Evolutionary conservation across 164 flowering plant species (phyloP).

Genomic region (Platanus orientalis): DNA sequence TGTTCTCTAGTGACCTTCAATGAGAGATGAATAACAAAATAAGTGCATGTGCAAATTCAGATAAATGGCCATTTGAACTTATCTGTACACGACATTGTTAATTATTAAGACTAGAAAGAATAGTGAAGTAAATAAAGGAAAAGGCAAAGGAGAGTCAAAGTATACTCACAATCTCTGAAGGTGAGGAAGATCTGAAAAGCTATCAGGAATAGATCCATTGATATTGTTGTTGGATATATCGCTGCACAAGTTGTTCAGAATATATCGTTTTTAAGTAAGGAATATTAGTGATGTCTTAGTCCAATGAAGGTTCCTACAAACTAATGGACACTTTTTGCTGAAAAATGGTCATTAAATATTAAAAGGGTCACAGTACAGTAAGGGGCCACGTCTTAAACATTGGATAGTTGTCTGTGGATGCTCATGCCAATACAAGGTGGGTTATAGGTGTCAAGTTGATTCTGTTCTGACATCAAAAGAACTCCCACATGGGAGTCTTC

Average conservation of each 20-base stretch:
- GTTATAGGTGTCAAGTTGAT: too few species aligned
- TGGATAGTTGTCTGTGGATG: too few species aligned
- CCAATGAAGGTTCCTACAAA: background rate
- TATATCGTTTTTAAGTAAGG: background rate
- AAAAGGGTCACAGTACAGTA: background rate
- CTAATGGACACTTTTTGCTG: too few species aligned
- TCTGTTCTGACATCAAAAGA: too few species aligned
- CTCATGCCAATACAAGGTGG: too few species aligned
- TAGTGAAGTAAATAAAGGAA: constrained; percentile 1
- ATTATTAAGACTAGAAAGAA: background rate
- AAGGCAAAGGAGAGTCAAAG: constrained; percentile 2
- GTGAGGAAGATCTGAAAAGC: constrained; percentile 51
- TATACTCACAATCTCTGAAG: constrained; percentile 74
- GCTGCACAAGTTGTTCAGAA: constrained; percentile 40
- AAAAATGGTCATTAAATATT: too few species aligned
- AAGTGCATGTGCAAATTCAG: too few species aligned
- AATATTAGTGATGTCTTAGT: background rate
- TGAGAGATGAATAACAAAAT: too few species aligned
- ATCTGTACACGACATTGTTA: background rate
- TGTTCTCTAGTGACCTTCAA: constrained; percentile 56
- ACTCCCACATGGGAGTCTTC: too few species aligned
- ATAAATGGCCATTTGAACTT: background rate
- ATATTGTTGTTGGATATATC: constrained; percentile 60
- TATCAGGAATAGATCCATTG: constrained; percentile 60
- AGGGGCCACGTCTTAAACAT: background rate